Base-by-base conservation (phyloP, 2,329 filamentous ascomycete species). In the Ceratocystis variospora region DNA sequence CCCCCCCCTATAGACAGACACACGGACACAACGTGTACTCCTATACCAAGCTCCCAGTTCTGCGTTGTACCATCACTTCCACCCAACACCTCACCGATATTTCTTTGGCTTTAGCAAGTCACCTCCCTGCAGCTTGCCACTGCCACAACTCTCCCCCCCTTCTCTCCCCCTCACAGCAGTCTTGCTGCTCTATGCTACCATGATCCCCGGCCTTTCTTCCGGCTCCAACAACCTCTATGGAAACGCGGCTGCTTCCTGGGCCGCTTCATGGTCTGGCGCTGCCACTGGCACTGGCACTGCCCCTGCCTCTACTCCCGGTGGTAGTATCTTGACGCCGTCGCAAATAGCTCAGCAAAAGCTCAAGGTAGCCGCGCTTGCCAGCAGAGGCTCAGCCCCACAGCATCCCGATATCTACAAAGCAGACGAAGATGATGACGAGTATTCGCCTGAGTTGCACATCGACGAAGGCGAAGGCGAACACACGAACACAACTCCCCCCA, bases 191-290 rank as follows among this genome's bases (percentile, higher is more conserved):
- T n/a, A 57, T 31, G n/a, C 15, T 15, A 69, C 62, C 19, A 70
- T 70, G 59, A 72, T 72, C n/a, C 71, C 71, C 3, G 71, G 71
- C 8, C 69, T 72, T 7, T 69, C 70, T 8, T 69, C 71, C 22
- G 66, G 69, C n/a, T 62, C 57, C 31, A 17, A 33, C 17, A 28
- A 45, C 19, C 5, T 31, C 8, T 33, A 41, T 22, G 57, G 25
- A 12, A 67, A 53, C 15, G 46, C 15, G 6, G 41, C 59, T 50
- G 44, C 66, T 28, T 65, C 66, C 10, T 67, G 66, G 66, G 66
- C 63, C n/a, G 63, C 66, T 6, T 62, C 62, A 53, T 64, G 62
- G 63, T 46, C 62, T 19, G 25, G 44, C 25, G 19, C 50, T 5
- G 28, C 55, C 19, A 22, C 57, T 22, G 25, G 28, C 25, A 10